phyloP scores from a whole-genome alignment of 2,329 filamentous ascomycete species.

The Zasmidium cellare region DNA sequence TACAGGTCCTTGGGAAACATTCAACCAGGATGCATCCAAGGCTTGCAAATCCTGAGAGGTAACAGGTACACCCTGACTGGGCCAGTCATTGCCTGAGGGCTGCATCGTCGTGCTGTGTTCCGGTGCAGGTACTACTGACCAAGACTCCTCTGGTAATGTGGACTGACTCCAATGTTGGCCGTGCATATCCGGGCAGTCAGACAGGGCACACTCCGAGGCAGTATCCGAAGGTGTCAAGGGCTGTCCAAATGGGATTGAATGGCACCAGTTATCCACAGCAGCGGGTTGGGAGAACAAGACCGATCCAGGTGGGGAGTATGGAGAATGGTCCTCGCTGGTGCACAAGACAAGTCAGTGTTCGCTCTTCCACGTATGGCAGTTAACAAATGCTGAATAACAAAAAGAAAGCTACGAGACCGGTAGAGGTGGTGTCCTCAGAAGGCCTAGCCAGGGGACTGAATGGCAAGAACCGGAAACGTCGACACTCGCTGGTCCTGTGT shows the following conservation, averaged over 20 bases:
- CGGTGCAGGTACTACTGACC: conserved; percentile 25
- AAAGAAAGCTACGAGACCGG: conserved; percentile 10
- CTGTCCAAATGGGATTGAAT: conserved; percentile 26
- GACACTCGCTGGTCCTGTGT: background rate
- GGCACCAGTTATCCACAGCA: conserved; percentile 33
- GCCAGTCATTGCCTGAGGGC: conserved; percentile 25
- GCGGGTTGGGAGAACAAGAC: conserved; percentile 32
- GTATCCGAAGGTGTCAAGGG: conserved; percentile 34
- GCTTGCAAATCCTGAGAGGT: conserved; percentile 21
- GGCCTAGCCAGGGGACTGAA: too few species aligned
- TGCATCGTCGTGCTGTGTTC: conserved; percentile 27
- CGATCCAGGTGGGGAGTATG: conserved; percentile 28
- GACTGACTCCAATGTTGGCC: conserved; percentile 26
- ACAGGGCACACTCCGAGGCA: conserved; percentile 30
- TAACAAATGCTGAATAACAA: conserved; percentile 3
- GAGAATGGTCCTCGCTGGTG: conserved; percentile 30
- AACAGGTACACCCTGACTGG: conserved; percentile 13
- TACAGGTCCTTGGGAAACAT: conserved; percentile 31
- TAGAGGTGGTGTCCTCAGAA: too few species aligned
- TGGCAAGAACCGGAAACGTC: background rate
- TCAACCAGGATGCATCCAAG: conserved; percentile 25
- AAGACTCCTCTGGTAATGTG: conserved; percentile 29
- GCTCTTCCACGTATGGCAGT: conserved; percentile 5
- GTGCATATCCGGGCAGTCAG: conserved; percentile 32
- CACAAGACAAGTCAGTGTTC: conserved; percentile 28